Conservation (phyloP, 1,284 basidiomycete species). For the Leccinum subrobustum region DNA sequence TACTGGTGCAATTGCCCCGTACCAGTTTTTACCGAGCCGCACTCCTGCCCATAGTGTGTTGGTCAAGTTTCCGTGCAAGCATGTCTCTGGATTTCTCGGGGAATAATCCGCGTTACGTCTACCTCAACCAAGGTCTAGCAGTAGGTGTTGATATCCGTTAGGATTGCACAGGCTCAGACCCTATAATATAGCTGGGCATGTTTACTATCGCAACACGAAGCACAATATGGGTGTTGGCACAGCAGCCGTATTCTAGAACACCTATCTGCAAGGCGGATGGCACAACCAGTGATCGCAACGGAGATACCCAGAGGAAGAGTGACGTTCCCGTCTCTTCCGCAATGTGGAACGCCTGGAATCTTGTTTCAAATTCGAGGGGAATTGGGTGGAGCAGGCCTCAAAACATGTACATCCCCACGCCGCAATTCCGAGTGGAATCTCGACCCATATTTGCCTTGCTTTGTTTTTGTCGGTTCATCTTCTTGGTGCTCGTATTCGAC, state of each 20-base stretch:
- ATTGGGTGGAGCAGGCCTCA: conserved; percentile 27
- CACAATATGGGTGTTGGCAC: conserved; percentile 21
- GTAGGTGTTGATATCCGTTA: conserved; percentile 12
- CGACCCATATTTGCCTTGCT: conserved; percentile 16
- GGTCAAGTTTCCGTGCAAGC: conserved; percentile 13
- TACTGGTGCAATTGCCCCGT: conserved; percentile 29
- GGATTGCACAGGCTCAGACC: not conserved
- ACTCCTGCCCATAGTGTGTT: conserved; percentile 26
- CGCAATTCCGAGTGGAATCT: conserved; percentile 19
- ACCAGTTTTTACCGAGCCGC: conserved; percentile 19
- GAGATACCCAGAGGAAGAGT: not conserved
- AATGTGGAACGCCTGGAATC: conserved; percentile 32
- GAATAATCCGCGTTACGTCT: conserved; percentile 7
- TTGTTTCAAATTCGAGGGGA: conserved; percentile 24
- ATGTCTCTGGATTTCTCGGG: conserved; percentile 26
- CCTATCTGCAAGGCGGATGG: conserved; percentile 3
- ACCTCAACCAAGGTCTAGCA: conserved; percentile 26
- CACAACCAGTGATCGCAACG: not conserved
- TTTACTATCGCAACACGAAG: conserved; percentile 28
- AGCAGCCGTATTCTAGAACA: conserved; percentile 17
- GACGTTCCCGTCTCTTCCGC: conserved; percentile 8
- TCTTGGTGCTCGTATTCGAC: conserved; percentile 14
- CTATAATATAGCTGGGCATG: conserved; percentile 18
- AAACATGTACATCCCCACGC: conserved; percentile 12
- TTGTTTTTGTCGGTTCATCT: conserved; percentile 13